These are phyloP conservation scores for Sporothrix sp. DNA, from an alignment of 2,329 filamentous ascomycete genomes.

Conservation along the genomic window DNA sequence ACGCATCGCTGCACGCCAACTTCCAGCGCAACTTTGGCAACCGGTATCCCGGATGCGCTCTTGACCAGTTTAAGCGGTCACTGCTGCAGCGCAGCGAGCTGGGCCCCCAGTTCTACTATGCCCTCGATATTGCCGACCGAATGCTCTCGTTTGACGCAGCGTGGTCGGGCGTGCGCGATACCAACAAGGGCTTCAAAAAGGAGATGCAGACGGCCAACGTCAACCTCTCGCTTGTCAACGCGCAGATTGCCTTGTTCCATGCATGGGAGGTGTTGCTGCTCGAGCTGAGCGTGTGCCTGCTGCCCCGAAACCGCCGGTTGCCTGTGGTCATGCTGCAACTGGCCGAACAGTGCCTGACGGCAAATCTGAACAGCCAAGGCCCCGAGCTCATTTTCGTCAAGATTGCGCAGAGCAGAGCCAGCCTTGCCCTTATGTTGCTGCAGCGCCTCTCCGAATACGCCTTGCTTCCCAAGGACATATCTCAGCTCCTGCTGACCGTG, in stretches of 20 bases:
- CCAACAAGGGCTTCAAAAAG: conserved; percentile 53
- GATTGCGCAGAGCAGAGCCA: conserved; percentile 65
- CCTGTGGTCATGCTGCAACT: conserved; percentile 52
- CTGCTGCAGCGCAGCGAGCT: conserved; percentile 54
- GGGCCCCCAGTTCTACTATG: conserved; percentile 75
- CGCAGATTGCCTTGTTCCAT: conserved; percentile 76
- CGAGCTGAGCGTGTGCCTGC: conserved; percentile 63
- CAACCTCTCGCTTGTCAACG: conserved; percentile 85
- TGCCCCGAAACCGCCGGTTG: conserved; percentile 42
- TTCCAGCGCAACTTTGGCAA: conserved; percentile 74
- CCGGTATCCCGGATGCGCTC: conserved; percentile 62
- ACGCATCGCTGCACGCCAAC: conserved; percentile 75
- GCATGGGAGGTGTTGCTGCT: conserved; percentile 84
- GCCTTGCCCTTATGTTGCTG: conserved; percentile 71
- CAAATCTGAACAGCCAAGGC: conserved; percentile 60
- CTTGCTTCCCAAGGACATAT: conserved; percentile 40
- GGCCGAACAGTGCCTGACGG: conserved; percentile 64
- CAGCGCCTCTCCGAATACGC: conserved; percentile 62
- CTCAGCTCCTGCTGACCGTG: conserved; percentile 41
- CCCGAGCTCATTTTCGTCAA: conserved; percentile 75
- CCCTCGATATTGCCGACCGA: conserved; percentile 62
- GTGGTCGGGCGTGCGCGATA: conserved; percentile 56
- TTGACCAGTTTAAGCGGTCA: conserved; percentile 76
- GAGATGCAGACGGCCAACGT: conserved; percentile 83
- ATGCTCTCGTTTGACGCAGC: conserved; percentile 68